Percentiles rank a stretch among this genome's conserved stretches.
Evolutionary conservation across 2,329 filamentous ascomycete genomes (phyloP).

Genomic region (Aspergillus transmontanensis): DNA sequence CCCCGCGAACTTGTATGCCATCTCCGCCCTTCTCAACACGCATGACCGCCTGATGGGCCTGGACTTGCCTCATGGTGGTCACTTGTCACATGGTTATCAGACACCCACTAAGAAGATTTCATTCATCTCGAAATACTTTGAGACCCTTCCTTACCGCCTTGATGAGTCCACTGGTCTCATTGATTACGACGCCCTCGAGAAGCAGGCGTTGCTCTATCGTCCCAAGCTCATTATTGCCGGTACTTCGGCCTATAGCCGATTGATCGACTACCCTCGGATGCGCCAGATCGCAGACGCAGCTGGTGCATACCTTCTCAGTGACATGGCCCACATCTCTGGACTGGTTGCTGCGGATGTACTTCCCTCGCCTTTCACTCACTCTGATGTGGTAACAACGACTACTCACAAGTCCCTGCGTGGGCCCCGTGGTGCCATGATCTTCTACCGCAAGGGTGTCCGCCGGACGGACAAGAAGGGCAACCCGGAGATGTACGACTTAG

Average conservation of each 20-base stretch:
- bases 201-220: slow-evolving; percentile 87
- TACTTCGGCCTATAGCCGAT: slow-evolving; percentile 95
- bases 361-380: slow-evolving; percentile 86
- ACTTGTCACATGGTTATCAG: slow-evolving; percentile 97
- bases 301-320: slow-evolving; percentile 90
- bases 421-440: slow-evolving; percentile 98
- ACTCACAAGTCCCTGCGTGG: slow-evolving; percentile 99
- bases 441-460: slow-evolving; percentile 96
- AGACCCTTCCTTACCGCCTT: slow-evolving; percentile 96
- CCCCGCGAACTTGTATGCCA: slow-evolving; percentile 77
- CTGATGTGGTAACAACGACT: slow-evolving; percentile 96
- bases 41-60: slow-evolving; percentile 97
- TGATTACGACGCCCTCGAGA: slow-evolving; percentile 90
- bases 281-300: slow-evolving; percentile 92
- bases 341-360: slow-evolving; percentile 92
- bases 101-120: slow-evolving; percentile 96
- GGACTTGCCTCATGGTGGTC: slow-evolving; percentile 90
- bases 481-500: slow-evolving; percentile 87
- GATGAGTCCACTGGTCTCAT: slow-evolving; percentile 80
- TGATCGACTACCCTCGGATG: slow-evolving; percentile 97
- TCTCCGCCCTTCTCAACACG: slow-evolving; percentile 92
- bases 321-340: slow-evolving; percentile 99
- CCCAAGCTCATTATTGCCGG: slow-evolving; percentile 96
- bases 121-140: slow-evolving; percentile 97
- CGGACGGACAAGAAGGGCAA: slow-evolving; percentile 91